These are phyloP conservation scores for Thermoascus crustaceus DNA, from an alignment of 2,329 filamentous ascomycete species.

Conservation along the genomic window DNA sequence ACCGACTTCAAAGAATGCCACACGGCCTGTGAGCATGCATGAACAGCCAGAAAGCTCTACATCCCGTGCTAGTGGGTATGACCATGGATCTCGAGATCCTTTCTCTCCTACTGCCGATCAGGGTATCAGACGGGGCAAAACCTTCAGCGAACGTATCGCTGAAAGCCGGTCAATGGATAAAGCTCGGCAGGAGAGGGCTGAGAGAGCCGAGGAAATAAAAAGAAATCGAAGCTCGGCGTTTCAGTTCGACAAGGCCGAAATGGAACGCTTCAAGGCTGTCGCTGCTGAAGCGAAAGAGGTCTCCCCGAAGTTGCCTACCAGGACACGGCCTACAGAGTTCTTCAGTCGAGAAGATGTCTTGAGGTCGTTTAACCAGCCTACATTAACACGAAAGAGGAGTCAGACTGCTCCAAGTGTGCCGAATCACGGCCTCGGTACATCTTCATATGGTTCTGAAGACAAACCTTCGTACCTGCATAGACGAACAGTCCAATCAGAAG, in stretches of 20 bases:
- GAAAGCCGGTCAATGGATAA: conserved; percentile 48
- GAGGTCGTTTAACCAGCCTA: conserved; percentile 22
- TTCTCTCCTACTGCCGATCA: conserved; percentile 19
- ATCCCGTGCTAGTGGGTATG: conserved; percentile 16
- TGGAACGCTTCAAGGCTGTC: conserved; percentile 34
- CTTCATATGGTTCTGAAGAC: conserved; percentile 8
- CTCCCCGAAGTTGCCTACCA: conserved; percentile 42
- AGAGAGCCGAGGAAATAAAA: conserved; percentile 28
- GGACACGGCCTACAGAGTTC: conserved; percentile 39
- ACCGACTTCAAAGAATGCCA: conserved; percentile 19
- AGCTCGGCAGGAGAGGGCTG: conserved; percentile 29
- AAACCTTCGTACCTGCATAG: conserved; percentile 15
- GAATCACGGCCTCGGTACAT: conserved; percentile 6
- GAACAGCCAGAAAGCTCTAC: conserved; percentile 19
- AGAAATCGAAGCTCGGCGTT: conserved; percentile 38
- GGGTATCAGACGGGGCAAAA: conserved; percentile 36
- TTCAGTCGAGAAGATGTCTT: conserved; percentile 59
- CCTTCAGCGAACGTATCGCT: conserved; percentile 80
- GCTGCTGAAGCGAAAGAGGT: conserved; percentile 24
- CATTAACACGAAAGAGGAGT: conserved; percentile 24
- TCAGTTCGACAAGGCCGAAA: conserved; percentile 33
- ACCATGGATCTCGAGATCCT: conserved; percentile 14
- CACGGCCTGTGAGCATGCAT: conserved; percentile 24
- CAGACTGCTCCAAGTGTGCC: conserved; percentile 26
- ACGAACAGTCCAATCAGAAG: conserved; percentile 16